phyloP scores from a whole-genome alignment of 495 filamentous ascomycete genomes.

The Penicillium simplicissimum region DNA sequence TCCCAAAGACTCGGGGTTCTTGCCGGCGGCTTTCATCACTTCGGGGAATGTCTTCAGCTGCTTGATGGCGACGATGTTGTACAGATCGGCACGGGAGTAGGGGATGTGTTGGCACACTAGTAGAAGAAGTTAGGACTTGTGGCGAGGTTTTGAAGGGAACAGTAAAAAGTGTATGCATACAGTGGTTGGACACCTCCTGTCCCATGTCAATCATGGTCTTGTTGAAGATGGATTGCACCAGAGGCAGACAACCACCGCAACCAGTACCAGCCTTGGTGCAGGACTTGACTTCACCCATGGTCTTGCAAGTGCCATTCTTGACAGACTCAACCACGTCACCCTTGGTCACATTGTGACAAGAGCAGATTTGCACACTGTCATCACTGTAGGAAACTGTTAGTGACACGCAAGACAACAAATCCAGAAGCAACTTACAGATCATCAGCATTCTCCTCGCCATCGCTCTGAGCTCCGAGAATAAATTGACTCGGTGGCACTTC shows the following conservation, averaged over 20 bases:
- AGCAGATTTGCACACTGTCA: conserved; percentile 90
- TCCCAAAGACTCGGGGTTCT: conserved; percentile 70
- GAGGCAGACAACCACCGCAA: conserved; percentile 91
- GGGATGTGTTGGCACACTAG: conserved; percentile 80
- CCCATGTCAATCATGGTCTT: conserved; percentile 89
- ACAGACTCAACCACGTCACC: conserved; percentile 73
- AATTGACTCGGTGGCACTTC: conserved; percentile 84
- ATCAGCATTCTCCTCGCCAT: conserved; percentile 69
- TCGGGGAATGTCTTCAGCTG: conserved; percentile 71
- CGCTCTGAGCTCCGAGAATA: conserved; percentile 80
- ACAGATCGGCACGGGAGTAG: conserved; percentile 85
- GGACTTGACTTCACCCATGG: conserved; percentile 82
- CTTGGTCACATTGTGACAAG: conserved; percentile 95
- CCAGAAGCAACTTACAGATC: conserved; percentile 55
- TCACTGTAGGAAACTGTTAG: conserved; percentile 45
- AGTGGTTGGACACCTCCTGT: conserved; percentile 83
- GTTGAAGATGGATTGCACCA: conserved; percentile 92
- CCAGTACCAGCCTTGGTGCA: conserved; percentile 96
- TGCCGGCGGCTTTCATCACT: conserved; percentile 82
- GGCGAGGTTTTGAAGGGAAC: no score
- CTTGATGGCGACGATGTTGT: conserved; percentile 86
- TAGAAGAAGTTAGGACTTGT: conserved; percentile 15
- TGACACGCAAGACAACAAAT: not conserved
- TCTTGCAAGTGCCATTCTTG: conserved; percentile 83
- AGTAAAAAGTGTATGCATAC: conserved; percentile 31